These are phyloP conservation scores for Fonsecaea erecta DNA, from an alignment of 2,329 filamentous ascomycete genomes.

Conservation along the genomic window DNA sequence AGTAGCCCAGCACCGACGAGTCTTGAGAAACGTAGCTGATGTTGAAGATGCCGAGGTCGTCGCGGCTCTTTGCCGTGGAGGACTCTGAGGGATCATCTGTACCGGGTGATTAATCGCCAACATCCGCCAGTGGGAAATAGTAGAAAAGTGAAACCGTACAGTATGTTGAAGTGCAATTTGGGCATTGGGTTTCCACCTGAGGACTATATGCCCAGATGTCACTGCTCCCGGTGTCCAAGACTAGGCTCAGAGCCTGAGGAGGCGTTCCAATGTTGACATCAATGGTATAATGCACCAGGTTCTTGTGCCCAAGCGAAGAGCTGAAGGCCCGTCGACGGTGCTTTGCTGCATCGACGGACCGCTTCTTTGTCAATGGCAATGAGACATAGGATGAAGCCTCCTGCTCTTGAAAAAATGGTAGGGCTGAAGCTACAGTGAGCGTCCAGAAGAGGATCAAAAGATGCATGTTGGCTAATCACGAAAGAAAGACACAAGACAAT, in stretches of 20 bases:
- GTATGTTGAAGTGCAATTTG: conserved; percentile 1
- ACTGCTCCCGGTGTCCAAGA: conserved; percentile 30
- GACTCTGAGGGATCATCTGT: conserved; percentile 13
- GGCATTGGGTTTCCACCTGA: not conserved
- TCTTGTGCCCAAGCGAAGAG: not conserved
- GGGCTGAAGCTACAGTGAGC: not conserved
- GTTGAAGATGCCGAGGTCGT: conserved; percentile 4
- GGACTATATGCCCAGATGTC: conserved; percentile 22
- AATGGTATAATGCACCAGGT: conserved; percentile 56
- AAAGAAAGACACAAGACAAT: no score
- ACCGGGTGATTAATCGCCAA: not conserved
- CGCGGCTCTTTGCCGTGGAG: conserved; percentile 4
- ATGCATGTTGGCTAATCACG: no score
- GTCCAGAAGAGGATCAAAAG: not conserved
- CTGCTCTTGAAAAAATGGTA: not conserved
- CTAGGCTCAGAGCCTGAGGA: conserved; percentile 23
- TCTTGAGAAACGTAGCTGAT: conserved; percentile 65
- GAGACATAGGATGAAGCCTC: not conserved
- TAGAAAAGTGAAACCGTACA: not conserved
- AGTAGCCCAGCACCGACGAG: conserved; percentile 37
- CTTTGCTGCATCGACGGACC: not conserved
- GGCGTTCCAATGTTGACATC: conserved; percentile 47
- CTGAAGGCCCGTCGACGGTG: not conserved
- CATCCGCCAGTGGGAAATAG: not conserved
- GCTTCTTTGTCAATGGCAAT: conserved; percentile 1